These are phyloP conservation scores for Aspergillus egyptiacus DNA, from an alignment of 495 filamentous ascomycete genomes.

Conservation along the genomic window DNA sequence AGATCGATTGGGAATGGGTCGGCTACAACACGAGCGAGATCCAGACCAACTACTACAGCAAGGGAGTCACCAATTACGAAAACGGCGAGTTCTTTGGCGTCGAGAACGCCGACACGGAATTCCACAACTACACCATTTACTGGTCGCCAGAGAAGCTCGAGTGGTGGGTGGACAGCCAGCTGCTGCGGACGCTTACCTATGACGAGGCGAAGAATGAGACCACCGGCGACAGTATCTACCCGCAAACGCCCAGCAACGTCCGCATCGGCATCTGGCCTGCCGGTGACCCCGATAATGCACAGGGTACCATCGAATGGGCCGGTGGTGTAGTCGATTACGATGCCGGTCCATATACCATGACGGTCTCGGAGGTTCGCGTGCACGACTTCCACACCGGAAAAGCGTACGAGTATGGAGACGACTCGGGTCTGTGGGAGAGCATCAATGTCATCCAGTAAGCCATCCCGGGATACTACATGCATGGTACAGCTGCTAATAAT, in stretches of 20 bases:
- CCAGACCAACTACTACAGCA: constrained; percentile 91
- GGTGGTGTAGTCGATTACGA: constrained; percentile 69
- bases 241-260: constrained; percentile 85
- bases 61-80: constrained; percentile 68
- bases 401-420: constrained; percentile 63
- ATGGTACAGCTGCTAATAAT: constrained; percentile 5
- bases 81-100: constrained; percentile 62
- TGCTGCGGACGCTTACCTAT: constrained; percentile 59
- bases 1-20: constrained; percentile 80
- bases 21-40: constrained; percentile 54
- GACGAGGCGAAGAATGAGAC: constrained; percentile 43
- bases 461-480: neutral
- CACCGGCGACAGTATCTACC: constrained; percentile 57
- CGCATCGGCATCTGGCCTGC: constrained; percentile 85
- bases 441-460: constrained; percentile 63
- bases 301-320: constrained; percentile 66
- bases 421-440: constrained; percentile 59
- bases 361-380: constrained; percentile 58
- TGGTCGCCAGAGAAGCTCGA: constrained; percentile 73
- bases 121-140: constrained; percentile 84
- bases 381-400: constrained; percentile 63
- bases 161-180: constrained; percentile 72
- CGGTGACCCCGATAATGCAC: constrained; percentile 65
- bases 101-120: constrained; percentile 54
- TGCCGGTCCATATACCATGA: constrained; percentile 73